Base-by-base conservation (phyloP, 75 land plant species). In the Chamaecyparis obtusa region DNA sequence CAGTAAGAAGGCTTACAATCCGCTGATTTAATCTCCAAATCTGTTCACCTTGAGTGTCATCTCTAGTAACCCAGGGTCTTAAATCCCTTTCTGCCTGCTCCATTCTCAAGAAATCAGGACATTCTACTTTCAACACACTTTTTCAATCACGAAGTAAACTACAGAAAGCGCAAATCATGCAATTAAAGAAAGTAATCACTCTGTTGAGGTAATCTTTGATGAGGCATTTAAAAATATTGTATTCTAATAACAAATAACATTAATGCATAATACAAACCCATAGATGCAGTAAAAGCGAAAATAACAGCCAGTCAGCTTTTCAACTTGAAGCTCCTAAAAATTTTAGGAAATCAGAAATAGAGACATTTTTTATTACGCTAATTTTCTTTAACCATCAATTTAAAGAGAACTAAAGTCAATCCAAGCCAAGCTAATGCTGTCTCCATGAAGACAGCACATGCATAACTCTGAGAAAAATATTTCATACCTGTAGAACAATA, bases 1-100 rank as follows among this genome's bases (percentile, higher is more conserved):
- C 97, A 71, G 91, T 93, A 55, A 97, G 87, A 72, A 97, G 76
- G 75, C 94, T 94, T 30, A 96, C 92, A 76, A 97, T 95, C 41
- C 99, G 87, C 85, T 96, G 96, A 88, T 97, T 97, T 85, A 96
- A 86, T 83, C 92, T 89, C 99, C 97, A 95, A 89, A 89, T 90
- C 86, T 90, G 89, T 51, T 89, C 91, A 78, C 92, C 90, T 74
- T 91, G 93, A 14, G 89, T 92, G 83, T 94, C 92, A 88, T 92
- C 96, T 90, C 87, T 90, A 16, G 88, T 86, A 82, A 92, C 90
- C 97, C 97, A 97, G 33, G 97, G 99, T 85, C 92, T 95, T 78
- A 97, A 88, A 89, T 95, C 99, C 87, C 90, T 92, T 67, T 94
- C 95, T 19, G 97, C 99, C 99, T 97, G 93, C 35, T 76, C 46